Base-by-base conservation (phyloP, 1,284 basidiomycete genomes). In the Cerioporus squamosus region DNA sequence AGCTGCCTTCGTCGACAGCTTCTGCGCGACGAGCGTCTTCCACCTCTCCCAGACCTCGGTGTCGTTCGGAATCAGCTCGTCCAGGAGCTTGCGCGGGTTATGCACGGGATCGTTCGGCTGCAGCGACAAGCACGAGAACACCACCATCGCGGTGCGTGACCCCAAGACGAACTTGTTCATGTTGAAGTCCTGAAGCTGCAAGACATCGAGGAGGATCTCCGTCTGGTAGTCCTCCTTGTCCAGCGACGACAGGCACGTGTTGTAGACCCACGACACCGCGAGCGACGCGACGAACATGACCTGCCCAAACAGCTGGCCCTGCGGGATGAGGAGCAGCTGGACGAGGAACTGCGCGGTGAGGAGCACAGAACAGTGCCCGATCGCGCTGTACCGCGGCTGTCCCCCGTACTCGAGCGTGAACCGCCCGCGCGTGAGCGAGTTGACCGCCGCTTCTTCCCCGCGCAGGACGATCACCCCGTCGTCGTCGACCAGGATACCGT, bases 401-500 rank as follows among this genome's bases (percentile, higher is more conserved):
- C 38, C 49, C 8, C 33, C 38, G 18, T 36, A 40, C 33, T 17
- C 9, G 17, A 51, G 49, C 5, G 36, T 17, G 36, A 51, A 51
- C 20, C 22, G 9, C 33, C 49, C 33, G n/a, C n/a, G 9, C 15
- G 18, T 40, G 38, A 40, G 4, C 5, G 38, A 3, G 12, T 40
- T 40, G 38, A 40, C 38, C 5, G 38, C 18, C 14, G 6, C 15
- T 15, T 17, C 4, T 10, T 15, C 38, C 5, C 38, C 38, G 15
- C 38, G 38, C 15, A 40, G 14, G 38, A 40, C 38, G 12, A 40
- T 40, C 6, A 17, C 15, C 14, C 38, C 5, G 38, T 40, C 6
- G 18, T 40, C 6, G 38, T 40, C 38, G 23, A 65, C 48, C 26
- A 65, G 55, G 5, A 65, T 47, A 17, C 63, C 63, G 36, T 65